These are phyloP conservation scores for Cucurbita ficifolia DNA, from an alignment of 306 rosid genomes.

Conservation along the genomic window DNA sequence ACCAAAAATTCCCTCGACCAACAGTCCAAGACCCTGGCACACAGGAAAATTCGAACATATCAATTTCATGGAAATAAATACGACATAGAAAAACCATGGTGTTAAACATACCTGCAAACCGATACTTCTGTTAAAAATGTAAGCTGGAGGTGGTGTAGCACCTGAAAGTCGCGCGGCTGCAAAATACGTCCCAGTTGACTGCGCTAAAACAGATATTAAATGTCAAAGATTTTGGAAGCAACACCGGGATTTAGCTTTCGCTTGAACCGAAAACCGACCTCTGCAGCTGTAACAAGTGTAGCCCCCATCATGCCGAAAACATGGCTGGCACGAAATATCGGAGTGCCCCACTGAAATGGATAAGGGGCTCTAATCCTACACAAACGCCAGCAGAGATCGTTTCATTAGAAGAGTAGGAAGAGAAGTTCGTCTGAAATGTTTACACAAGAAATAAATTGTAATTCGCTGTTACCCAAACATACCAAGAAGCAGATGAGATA, in stretches of 20 bases:
- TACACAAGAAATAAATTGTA: neutral
- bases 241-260: neutral
- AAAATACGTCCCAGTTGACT: slow-evolving; percentile 73
- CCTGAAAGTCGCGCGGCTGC: slow-evolving; percentile 98
- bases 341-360: slow-evolving; percentile 95
- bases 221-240: neutral
- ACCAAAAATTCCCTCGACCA: slow-evolving; percentile 80
- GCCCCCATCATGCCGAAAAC: slow-evolving; percentile 97
- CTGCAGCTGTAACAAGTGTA: slow-evolving; percentile 76
- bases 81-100: neutral
- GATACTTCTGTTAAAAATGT: slow-evolving; percentile 62
- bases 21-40: slow-evolving; percentile 67
- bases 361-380: slow-evolving; percentile 72
- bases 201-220: slow-evolving; percentile 16
- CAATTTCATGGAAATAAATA: neutral
- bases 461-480: slow-evolving; percentile 6
- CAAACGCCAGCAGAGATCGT: neutral
- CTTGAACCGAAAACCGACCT: slow-evolving; percentile 34
- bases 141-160: slow-evolving; percentile 87
- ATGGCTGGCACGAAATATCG: slow-evolving; percentile 86
- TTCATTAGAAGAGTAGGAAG: neutral
- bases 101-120: slow-evolving; percentile 56
- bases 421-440: neutral
- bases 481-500: slow-evolving; percentile 69
- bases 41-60: neutral